A percentile compares a stretch with the other conserved stretches of the same genome.
These are phyloP conservation scores for Furcasterigmium furcatum DNA, from an alignment of 2,329 filamentous ascomycete species.

Conservation along the genomic window DNA sequence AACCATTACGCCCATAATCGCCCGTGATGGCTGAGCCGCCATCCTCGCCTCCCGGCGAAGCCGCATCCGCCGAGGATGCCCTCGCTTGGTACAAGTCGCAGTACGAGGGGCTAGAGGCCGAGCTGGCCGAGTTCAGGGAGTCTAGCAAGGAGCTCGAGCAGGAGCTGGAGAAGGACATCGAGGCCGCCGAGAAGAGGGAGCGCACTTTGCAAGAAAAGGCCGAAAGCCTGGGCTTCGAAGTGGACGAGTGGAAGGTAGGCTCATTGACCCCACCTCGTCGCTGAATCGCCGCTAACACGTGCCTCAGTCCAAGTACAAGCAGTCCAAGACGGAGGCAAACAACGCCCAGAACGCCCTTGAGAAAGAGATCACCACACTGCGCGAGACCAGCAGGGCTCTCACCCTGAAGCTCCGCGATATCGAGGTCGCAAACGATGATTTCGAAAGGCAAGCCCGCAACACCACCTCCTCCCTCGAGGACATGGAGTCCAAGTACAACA, in stretches of 20 bases:
- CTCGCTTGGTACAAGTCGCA: slow-evolving; percentile 94
- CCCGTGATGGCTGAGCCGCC: slow-evolving; percentile 54
- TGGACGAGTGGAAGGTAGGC: slow-evolving; percentile 95
- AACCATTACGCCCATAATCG: slow-evolving; percentile 7
- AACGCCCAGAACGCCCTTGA: slow-evolving; percentile 81
- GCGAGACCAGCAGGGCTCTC: slow-evolving; percentile 78
- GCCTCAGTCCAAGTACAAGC: slow-evolving; percentile 85
- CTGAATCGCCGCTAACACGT: slow-evolving; percentile 7
- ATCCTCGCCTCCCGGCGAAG: slow-evolving; percentile 58
- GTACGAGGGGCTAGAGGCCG: slow-evolving; percentile 87
- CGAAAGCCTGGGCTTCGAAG: slow-evolving; percentile 80
- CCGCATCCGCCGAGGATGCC: slow-evolving; percentile 64
- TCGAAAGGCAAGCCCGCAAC: slow-evolving; percentile 92
- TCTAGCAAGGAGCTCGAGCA: slow-evolving; percentile 92
- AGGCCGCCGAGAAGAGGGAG: slow-evolving; percentile 92
- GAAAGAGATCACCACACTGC: slow-evolving; percentile 91
- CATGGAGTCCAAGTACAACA: slow-evolving; percentile 94
- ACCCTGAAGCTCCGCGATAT: slow-evolving; percentile 87
- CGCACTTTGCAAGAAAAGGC: slow-evolving; percentile 81
- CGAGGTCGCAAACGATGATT: slow-evolving; percentile 97
- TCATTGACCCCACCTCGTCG: not conserved
- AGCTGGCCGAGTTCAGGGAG: slow-evolving; percentile 89
- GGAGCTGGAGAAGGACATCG: slow-evolving; percentile 93
- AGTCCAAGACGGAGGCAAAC: slow-evolving; percentile 86
- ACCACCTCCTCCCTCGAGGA: slow-evolving; percentile 95